Base-by-base conservation (phyloP, 441 rosid species). In the Gossypium davidsonii region DNA sequence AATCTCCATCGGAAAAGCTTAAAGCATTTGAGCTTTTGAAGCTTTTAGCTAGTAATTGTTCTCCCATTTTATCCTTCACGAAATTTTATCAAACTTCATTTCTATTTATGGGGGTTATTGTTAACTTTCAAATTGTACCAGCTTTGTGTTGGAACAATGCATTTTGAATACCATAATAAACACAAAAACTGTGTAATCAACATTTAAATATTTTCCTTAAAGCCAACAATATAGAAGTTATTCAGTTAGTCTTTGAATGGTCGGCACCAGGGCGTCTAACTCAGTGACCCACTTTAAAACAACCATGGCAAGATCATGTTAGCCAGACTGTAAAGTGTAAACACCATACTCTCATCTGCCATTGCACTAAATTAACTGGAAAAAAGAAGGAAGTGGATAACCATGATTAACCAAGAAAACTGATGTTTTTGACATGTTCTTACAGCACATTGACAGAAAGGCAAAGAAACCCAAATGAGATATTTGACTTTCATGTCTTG, bases 311-410 rank as follows among this genome's bases (percentile, higher is more conserved):
- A 25, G 23, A 48, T 46, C 71, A 66, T 46, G 57, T 48, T 44
- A 23, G 70, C 70, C 57, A 67, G 42, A 67, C 71, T 67, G 58
- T 26, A 51, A 68, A 17, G 59, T 67, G 42, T 51, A 28, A 68
- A 17, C 60, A 28, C 10, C 9, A 28, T 52, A 51, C 1, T 0
- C 72, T 52, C 48, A 28, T 51, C 72, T 28, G 12, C n/a, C 44
- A 11, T 51, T 49, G 59, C 23, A 67, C 59, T n/a, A 26, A 67
- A 25, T 25, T 25, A 25, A 25, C 8, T n/a, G 8, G 11, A 39
- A 37, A 34, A 34, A 37, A 2, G 17, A 4, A 9, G 28, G 18
- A 52, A 44, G 39, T 65, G 53, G 51, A 6, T 20, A 44, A 44
- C 31, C 14, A 46, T 46, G 21, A 66, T 0, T 23, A 14, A 8